A percentile compares a stretch with the other conserved stretches of the same genome.
Conservation (phyloP, 345 rosid genomes). For the Physaria fendleri region DNA sequence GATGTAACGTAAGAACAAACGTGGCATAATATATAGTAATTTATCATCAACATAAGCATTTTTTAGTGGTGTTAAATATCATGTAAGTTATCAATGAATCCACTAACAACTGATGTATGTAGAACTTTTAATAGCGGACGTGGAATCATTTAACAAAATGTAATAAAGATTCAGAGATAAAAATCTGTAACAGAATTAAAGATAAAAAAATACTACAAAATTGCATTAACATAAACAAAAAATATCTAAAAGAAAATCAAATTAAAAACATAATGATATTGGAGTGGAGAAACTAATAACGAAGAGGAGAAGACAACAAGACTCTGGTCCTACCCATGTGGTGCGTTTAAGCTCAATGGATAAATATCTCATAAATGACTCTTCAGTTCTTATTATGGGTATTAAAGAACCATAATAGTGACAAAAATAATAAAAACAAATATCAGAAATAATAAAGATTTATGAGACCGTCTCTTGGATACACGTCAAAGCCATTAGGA, state of each 20-base stretch:
- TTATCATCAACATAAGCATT: neutral
- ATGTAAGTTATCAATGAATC: slow-evolving; percentile 20
- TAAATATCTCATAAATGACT: slow-evolving; percentile 18
- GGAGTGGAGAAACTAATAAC: slow-evolving; percentile 12
- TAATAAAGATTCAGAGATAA: slow-evolving; percentile 7
- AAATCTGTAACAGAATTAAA: neutral
- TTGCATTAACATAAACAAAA: neutral
- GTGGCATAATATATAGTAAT: neutral
- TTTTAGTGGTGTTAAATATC: neutral
- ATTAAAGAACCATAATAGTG: neutral
- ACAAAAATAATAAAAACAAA: too few species aligned
- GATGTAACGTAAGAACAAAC: slow-evolving; percentile 14
- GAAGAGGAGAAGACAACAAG: slow-evolving; percentile 5
- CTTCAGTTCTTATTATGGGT: slow-evolving; percentile 11
- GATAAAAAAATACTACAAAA: too few species aligned
- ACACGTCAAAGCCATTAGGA: slow-evolving; percentile 16
- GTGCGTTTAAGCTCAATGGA: slow-evolving; percentile 9
- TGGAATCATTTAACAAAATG: neutral
- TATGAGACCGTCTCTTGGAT: slow-evolving; percentile 11
- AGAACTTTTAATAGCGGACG: neutral
- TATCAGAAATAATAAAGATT: too few species aligned
- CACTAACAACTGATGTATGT: slow-evolving; percentile 14
- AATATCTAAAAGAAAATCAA: neutral
- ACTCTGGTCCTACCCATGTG: slow-evolving; percentile 24
- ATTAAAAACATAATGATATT: neutral